Conservation (phyloP, 768 basidiomycete species). For the Suillus weaverae region DNA sequence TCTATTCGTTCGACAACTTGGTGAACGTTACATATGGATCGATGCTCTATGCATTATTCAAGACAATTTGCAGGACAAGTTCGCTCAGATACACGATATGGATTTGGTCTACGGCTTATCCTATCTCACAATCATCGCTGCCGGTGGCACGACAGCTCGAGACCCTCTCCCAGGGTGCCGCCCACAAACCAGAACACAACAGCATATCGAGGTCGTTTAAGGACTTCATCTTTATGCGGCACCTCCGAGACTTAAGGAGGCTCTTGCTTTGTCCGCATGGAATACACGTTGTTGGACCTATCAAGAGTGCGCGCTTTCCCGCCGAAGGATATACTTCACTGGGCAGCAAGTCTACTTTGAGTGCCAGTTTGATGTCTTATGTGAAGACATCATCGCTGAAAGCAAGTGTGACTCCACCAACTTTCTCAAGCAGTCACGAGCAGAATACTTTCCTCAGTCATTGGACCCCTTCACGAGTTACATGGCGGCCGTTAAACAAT, state of each 20-base stretch:
- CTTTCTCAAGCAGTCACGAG: not conserved
- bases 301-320: constrained; percentile 21
- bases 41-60: constrained; percentile 27
- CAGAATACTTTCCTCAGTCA: not conserved
- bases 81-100: constrained; percentile 23
- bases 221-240: constrained; percentile 21
- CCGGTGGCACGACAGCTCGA: constrained; percentile 12
- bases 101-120: constrained; percentile 19
- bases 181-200: constrained; percentile 13
- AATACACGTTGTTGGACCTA: constrained; percentile 25
- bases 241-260: constrained; percentile 17
- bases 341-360: constrained; percentile 23
- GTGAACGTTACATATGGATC: constrained; percentile 27
- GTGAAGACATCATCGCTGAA: constrained; percentile 24
- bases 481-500: not conserved
- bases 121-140: constrained; percentile 23
- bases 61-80: constrained; percentile 17
- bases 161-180: constrained; percentile 16
- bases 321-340: constrained; percentile 23
- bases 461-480: not conserved
- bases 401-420: constrained; percentile 6
- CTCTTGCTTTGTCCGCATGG: constrained; percentile 15
- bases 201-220: constrained; percentile 21
- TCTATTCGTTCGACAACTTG: constrained; percentile 18
- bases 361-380: constrained; percentile 22